A percentile compares a stretch with the other conserved stretches of the same genome.
These are phyloP conservation scores for Phytophthora kernoviae DNA, from an alignment of 352 stramenopile genomes.

Conservation along the genomic window DNA sequence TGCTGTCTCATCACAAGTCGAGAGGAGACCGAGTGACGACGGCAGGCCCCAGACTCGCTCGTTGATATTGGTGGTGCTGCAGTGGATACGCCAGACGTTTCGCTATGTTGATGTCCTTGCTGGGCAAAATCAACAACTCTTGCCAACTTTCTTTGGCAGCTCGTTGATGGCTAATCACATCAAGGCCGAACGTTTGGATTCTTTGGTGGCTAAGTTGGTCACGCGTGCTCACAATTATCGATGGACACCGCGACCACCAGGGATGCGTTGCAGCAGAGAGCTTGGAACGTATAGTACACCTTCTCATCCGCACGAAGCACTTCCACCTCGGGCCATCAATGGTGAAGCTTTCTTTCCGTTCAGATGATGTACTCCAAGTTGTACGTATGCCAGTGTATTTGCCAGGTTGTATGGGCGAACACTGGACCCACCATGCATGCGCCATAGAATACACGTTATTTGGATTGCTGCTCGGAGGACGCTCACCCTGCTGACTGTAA, in stretches of 20 bases:
- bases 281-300: not conserved
- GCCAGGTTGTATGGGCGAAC: no score
- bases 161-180: not conserved
- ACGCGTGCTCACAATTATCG: no score
- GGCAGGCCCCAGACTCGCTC: slow-evolving; percentile 4
- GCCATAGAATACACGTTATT: no score
- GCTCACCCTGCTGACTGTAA: no score
- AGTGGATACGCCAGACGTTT: slow-evolving; percentile 1
- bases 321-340: not conserved
- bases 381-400: no score
- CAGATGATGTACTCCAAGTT: no score
- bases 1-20: no score
- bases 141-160: not conserved
- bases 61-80: not conserved
- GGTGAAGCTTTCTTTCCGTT: not conserved
- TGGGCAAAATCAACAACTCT: not conserved
- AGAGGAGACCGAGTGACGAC: slow-evolving; percentile 6
- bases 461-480: no score
- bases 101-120: no score
- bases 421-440: no score
- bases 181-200: not conserved
- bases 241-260: not conserved
- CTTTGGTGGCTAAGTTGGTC: no score
- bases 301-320: not conserved
- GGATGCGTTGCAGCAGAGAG: not conserved